These are phyloP conservation scores for Wickerhamiella musiphila DNA, from an alignment of 805 yeast species.

Conservation along the genomic window DNA sequence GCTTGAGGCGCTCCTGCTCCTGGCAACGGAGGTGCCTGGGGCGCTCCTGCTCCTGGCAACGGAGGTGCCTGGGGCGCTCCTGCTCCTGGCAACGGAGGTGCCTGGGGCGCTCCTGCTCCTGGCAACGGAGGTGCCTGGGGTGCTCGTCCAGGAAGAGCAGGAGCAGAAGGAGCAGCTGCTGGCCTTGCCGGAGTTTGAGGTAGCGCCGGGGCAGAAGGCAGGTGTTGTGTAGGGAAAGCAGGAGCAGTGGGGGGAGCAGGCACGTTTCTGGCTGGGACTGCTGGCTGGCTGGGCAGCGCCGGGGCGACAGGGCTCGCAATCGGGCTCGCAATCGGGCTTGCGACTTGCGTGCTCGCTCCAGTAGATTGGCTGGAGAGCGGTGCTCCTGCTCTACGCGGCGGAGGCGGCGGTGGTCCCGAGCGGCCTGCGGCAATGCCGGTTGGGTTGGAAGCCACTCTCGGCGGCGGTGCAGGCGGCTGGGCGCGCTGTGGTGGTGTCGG, in stretches of 20 bases:
- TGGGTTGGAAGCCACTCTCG: conserved; percentile 2
- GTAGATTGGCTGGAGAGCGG: background rate
- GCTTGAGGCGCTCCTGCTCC: conserved; percentile 12
- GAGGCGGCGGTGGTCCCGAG: conserved; percentile 10
- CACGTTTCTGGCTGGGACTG: background rate
- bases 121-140: conserved; percentile 13
- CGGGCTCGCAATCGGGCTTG: background rate
- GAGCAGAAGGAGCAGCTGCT: conserved; percentile 9
- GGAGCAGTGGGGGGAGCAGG: conserved; percentile 9
- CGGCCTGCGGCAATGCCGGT: conserved; percentile 1
- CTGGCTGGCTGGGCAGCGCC: background rate
- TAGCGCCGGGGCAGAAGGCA: too few species aligned
- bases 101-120: conserved; percentile 7
- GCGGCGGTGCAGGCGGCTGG: conserved; percentile 6
- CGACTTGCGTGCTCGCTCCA: background rate
- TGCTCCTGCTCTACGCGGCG: conserved; percentile 7
- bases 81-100: conserved; percentile 8
- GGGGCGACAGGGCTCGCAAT: background rate
- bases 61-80: conserved; percentile 12
- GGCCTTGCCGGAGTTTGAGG: conserved; percentile 10
- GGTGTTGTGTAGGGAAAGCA: too few species aligned
- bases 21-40: conserved; percentile 2
- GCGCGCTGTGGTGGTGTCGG: conserved; percentile 2
- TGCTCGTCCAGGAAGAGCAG: conserved; percentile 7
- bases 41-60: background rate